Percentiles rank a stretch among this genome's conserved stretches.
Conservation (phyloP, 106 monocot genomes). For the Ottelia alismoides region DNA sequence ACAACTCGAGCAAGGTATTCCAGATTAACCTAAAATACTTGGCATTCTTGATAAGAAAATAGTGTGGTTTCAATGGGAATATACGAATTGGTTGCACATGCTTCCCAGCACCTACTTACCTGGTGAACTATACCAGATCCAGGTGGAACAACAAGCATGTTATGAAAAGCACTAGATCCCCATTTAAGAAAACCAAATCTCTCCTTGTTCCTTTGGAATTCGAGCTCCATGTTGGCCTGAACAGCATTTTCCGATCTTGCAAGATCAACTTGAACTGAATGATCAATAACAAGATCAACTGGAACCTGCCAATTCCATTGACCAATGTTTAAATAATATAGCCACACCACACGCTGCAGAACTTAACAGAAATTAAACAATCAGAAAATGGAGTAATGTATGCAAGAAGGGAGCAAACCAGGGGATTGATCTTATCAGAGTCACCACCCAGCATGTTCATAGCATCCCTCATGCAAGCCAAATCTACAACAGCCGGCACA, state of each 20-base stretch:
- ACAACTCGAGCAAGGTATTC: constrained; percentile 96
- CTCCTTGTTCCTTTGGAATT: constrained; percentile 20
- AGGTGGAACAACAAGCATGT: constrained; percentile 28
- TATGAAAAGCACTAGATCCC: constrained; percentile 19
- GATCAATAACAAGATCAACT: constrained; percentile 25
- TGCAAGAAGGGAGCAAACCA: constrained; percentile 28
- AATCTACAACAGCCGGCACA: constrained; percentile 88
- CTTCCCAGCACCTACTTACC: constrained; percentile 1
- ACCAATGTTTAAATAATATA: too few species aligned
- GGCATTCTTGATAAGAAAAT: too few species aligned
- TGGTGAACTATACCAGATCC: constrained; percentile 25
- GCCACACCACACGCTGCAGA: too few species aligned
- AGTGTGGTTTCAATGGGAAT: neutral
- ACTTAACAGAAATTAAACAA: too few species aligned
- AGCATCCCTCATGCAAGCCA: constrained; percentile 88
- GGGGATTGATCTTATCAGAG: constrained; percentile 74
- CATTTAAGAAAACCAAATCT: constrained; percentile 25
- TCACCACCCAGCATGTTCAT: constrained; percentile 76
- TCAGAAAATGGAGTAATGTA: too few species aligned
- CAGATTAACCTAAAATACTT: constrained; percentile 81
- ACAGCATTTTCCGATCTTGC: constrained; percentile 25
- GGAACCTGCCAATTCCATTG: constrained; percentile 22
- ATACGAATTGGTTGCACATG: neutral
- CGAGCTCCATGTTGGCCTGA: constrained; percentile 22
- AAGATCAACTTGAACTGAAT: constrained; percentile 25